These are phyloP conservation scores for Neurospora sp. DNA, from an alignment of 495 filamentous ascomycete species.

Conservation along the genomic window DNA sequence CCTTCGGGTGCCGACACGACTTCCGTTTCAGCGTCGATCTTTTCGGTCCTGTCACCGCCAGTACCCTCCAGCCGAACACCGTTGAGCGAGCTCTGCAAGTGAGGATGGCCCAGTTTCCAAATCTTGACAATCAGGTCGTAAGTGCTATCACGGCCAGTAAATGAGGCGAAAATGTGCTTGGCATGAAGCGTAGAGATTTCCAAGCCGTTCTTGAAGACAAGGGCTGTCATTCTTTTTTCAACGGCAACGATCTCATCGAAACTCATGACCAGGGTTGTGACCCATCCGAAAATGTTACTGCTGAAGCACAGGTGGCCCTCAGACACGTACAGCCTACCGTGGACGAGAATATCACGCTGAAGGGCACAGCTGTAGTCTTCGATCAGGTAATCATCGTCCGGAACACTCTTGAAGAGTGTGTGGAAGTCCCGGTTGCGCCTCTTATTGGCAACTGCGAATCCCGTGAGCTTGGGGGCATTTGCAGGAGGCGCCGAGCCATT, in stretches of 20 bases:
- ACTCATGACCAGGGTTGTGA: slow-evolving; percentile 91
- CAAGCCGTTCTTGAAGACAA: slow-evolving; percentile 95
- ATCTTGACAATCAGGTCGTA: slow-evolving; percentile 96
- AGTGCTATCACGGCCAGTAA: slow-evolving; percentile 87
- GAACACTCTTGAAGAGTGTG: slow-evolving; percentile 84
- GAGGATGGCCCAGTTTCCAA: slow-evolving; percentile 93
- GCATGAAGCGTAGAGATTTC: slow-evolving; percentile 94
- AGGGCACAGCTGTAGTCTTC: slow-evolving; percentile 97
- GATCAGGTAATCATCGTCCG: slow-evolving; percentile 95
- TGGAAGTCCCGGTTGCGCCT: slow-evolving; percentile 96
- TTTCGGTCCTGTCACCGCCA: slow-evolving; percentile 84
- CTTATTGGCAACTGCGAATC: slow-evolving; percentile 92
- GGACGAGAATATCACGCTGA: slow-evolving; percentile 89
- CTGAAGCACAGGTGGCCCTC: slow-evolving; percentile 98
- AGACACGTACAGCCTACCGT: slow-evolving; percentile 89
- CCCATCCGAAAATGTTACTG: slow-evolving; percentile 97
- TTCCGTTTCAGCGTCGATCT: slow-evolving; percentile 44
- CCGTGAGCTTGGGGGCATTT: slow-evolving; percentile 68
- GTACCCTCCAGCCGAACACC: slow-evolving; percentile 71
- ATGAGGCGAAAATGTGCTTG: slow-evolving; percentile 89
- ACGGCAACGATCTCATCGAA: slow-evolving; percentile 96
- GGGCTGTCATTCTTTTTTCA: slow-evolving; percentile 91
- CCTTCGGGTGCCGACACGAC: slow-evolving; percentile 22
- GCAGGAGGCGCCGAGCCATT: slow-evolving; percentile 41
- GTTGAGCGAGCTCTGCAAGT: slow-evolving; percentile 77